phyloP scores from a whole-genome alignment of 148 eudicot genomes.

The Tetragonia tetragonoides region DNA sequence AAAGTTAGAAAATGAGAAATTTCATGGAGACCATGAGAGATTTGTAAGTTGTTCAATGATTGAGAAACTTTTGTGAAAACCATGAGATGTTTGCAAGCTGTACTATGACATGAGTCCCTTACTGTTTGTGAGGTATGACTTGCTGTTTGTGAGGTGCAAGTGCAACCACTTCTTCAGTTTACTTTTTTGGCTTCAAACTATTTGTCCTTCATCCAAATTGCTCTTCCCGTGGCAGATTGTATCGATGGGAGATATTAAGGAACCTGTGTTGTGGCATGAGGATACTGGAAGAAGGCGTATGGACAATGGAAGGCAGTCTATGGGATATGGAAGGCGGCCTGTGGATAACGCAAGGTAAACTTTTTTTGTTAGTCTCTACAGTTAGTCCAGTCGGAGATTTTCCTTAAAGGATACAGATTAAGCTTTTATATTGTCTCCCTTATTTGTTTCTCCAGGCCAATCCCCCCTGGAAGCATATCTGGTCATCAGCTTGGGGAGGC shows the following conservation, averaged over 20 bases:
- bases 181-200: not conserved
- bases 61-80: not conserved
- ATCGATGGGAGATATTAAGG: conserved; percentile 58
- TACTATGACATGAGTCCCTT: not conserved
- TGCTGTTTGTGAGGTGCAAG: not conserved
- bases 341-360: conserved; percentile 47
- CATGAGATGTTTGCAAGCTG: not conserved
- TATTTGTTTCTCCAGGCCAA: conserved; percentile 38
- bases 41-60: no score
- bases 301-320: conserved; percentile 36
- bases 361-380: not conserved
- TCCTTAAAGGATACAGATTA: not conserved
- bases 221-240: conserved; percentile 46
- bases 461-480: conserved; percentile 50
- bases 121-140: not conserved
- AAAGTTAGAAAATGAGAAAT: not conserved
- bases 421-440: not conserved
- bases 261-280: conserved; percentile 82
- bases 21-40: no score
- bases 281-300: conserved; percentile 52
- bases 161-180: not conserved
- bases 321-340: conserved; percentile 23
- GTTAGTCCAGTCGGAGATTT: not conserved
- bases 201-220: not conserved
- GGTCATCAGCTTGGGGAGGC: conserved; percentile 86